These are phyloP conservation scores for Lepidium africanum DNA, from an alignment of 345 rosid genomes.

Conservation along the genomic window DNA sequence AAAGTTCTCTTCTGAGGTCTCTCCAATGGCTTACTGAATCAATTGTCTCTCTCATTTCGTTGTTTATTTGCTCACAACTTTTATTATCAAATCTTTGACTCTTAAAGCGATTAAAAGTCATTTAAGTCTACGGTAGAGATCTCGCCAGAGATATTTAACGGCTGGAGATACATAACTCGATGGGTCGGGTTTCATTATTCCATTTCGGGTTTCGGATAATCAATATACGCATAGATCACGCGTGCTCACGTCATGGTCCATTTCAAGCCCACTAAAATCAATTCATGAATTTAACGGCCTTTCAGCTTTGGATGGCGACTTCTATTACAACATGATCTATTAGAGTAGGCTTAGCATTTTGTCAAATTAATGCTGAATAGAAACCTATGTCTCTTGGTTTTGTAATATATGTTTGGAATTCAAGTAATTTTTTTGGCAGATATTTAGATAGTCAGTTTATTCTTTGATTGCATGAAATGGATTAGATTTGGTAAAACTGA, in stretches of 20 bases:
- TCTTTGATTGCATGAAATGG: too few relatives aligned
- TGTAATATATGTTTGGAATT: too few relatives aligned
- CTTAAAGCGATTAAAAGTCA: constrained; percentile 27
- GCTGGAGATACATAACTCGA: neutral
- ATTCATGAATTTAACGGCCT: neutral
- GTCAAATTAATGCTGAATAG: too few relatives aligned
- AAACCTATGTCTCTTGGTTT: too few relatives aligned
- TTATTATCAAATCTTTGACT: neutral
- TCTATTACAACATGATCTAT: too few relatives aligned
- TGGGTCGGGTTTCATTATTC: neutral
- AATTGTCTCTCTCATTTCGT: constrained; percentile 10
- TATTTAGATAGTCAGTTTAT: too few relatives aligned
- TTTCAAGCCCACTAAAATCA: neutral
- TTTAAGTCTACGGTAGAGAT: constrained; percentile 37
- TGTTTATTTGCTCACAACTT: neutral
- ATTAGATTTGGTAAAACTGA: too few relatives aligned
- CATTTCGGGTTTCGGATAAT: neutral
- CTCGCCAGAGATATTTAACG: neutral
- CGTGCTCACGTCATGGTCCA: neutral
- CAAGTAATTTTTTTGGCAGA: too few relatives aligned
- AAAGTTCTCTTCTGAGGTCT: constrained; percentile 23
- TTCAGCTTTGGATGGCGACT: neutral
- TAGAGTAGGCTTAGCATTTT: too few relatives aligned
- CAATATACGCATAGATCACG: neutral
- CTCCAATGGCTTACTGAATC: constrained; percentile 50